These are phyloP conservation scores for Cyberlindnera americana DNA, from an alignment of 805 yeast species.

Conservation along the genomic window DNA sequence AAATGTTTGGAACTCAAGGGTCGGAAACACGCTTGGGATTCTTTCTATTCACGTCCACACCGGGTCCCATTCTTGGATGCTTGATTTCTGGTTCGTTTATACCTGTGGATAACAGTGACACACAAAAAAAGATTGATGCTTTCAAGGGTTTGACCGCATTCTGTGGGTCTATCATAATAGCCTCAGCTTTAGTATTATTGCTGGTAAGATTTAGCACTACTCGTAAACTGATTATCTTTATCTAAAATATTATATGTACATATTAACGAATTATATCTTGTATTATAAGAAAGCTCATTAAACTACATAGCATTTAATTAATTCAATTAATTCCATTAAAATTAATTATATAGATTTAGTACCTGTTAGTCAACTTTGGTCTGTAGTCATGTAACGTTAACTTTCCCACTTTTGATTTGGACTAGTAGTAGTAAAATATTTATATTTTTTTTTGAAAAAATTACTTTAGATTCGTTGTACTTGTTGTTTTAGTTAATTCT, in stretches of 20 bases:
- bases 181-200: constrained; percentile 8
- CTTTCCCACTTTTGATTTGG: no score
- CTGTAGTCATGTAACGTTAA: no score
- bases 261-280: no score
- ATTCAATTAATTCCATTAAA: no score
- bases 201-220: constrained; percentile 14
- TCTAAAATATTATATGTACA: constrained; percentile 1
- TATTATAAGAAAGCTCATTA: no score
- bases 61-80: constrained; percentile 24
- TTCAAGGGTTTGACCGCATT: constrained; percentile 17
- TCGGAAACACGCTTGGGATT: constrained; percentile 20
- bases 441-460: no score
- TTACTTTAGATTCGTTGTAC: no score
- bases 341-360: no score
- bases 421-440: no score
- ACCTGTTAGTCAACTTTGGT: no score
- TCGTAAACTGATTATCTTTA: constrained; percentile 14
- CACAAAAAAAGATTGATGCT: constrained; percentile 7
- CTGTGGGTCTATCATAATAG: constrained; percentile 19
- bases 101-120: constrained; percentile 7
- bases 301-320: no score
- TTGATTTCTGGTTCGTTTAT: constrained; percentile 25
- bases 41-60: constrained; percentile 17
- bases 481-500: no score
- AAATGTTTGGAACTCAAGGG: constrained; percentile 20